Conservation (phyloP, 768 basidiomycete species). For the Naematelia aurantialba region DNA sequence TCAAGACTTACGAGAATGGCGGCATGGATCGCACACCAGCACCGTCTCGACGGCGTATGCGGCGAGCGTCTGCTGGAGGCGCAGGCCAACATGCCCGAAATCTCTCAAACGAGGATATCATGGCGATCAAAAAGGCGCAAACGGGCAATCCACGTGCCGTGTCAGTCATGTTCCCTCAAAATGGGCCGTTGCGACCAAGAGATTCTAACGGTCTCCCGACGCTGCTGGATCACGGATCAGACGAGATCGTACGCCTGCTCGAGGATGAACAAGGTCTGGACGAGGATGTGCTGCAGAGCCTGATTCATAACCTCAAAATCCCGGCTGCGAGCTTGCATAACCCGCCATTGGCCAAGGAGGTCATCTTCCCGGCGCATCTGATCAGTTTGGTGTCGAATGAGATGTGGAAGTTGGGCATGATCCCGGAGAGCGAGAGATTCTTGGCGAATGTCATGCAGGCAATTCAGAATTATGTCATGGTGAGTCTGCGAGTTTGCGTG, state of each 20-base stretch:
- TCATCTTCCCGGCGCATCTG: conserved; percentile 96
- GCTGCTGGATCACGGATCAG: conserved; percentile 82
- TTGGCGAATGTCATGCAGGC: conserved; percentile 98
- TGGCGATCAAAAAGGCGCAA: conserved; percentile 53
- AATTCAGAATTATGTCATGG: conserved; percentile 96
- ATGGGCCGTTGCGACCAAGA: conserved; percentile 29
- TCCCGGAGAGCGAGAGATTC: conserved; percentile 94
- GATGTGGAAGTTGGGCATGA: conserved; percentile 99
- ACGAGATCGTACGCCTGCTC: conserved; percentile 92
- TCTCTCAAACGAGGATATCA: conserved; percentile 73
- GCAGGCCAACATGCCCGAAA: conserved; percentile 57
- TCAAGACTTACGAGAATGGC: conserved; percentile 58
- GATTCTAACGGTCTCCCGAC: conserved; percentile 47
- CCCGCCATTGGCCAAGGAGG: conserved; percentile 92
- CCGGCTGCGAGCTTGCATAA: conserved; percentile 83
- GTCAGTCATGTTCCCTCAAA: conserved; percentile 47
- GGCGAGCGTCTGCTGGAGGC: conserved; percentile 41
- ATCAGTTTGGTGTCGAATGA: conserved; percentile 98
- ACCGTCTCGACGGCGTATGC: conserved; percentile 23
- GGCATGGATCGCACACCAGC: conserved; percentile 16
- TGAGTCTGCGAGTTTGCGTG: conserved; percentile 53
- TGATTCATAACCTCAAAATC: conserved; percentile 88
- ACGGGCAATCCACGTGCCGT: conserved; percentile 37
- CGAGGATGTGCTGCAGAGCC: conserved; percentile 84
- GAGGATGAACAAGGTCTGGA: conserved; percentile 85